Conservation (phyloP, 1,284 basidiomycete genomes). For the Hymenochaete sp. region DNA sequence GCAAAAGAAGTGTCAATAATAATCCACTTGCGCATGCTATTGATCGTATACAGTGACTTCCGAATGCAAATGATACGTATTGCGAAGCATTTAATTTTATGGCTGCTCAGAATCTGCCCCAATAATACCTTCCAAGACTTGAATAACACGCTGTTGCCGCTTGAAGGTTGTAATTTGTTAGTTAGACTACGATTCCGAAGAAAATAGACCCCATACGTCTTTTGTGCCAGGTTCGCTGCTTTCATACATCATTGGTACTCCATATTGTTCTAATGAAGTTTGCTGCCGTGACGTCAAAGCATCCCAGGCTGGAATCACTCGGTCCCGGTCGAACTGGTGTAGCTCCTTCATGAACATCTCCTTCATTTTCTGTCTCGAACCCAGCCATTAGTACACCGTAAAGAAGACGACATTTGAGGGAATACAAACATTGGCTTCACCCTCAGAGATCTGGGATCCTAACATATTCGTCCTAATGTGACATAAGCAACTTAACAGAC, state of each 20-base stretch:
- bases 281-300: slow-evolving; percentile 64
- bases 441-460: slow-evolving; percentile 52
- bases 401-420: slow-evolving; percentile 7
- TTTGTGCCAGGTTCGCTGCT: slow-evolving; percentile 35
- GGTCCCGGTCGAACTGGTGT: slow-evolving; percentile 52
- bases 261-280: slow-evolving; percentile 43
- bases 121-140: slow-evolving; percentile 39
- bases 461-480: slow-evolving; percentile 49
- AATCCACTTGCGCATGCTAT: too few species aligned
- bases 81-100: not conserved
- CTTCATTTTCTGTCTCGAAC: slow-evolving; percentile 42
- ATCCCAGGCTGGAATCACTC: slow-evolving; percentile 65
- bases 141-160: slow-evolving; percentile 42
- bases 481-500: slow-evolving; percentile 7
- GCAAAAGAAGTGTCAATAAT: too few species aligned
- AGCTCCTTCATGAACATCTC: slow-evolving; percentile 56
- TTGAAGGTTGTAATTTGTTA: slow-evolving; percentile 19
- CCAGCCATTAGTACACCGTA: slow-evolving; percentile 4
- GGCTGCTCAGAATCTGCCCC: not conserved
- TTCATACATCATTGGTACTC: slow-evolving; percentile 66
- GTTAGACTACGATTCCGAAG: not conserved
- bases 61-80: too few species aligned
- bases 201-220: slow-evolving; percentile 38
- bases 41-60: too few species aligned
- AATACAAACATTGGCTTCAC: slow-evolving; percentile 54